Conservation (phyloP, 2,329 filamentous ascomycete genomes). For the Botryotinia globosa region DNA sequence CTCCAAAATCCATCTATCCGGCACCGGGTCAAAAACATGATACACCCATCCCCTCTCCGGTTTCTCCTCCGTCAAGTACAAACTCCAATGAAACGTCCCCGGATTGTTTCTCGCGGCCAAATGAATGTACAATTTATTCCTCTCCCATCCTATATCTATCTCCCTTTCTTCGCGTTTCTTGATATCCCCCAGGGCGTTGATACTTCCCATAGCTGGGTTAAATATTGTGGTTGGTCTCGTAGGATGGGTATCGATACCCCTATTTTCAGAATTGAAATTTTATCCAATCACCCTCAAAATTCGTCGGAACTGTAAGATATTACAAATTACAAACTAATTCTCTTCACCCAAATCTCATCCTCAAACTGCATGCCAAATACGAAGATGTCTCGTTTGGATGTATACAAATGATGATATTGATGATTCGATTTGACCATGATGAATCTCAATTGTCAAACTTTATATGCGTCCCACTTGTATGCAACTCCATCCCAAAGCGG, state of each 20-base stretch:
- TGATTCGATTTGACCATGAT: not conserved
- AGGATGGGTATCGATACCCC: not conserved
- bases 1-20: not conserved
- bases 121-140: not conserved
- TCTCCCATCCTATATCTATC: not conserved
- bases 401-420: not conserved
- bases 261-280: not conserved
- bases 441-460: not conserved
- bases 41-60: not conserved
- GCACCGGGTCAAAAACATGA: not conserved
- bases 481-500: not conserved
- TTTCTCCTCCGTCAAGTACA: not conserved
- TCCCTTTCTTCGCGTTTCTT: not conserved
- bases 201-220: not conserved
- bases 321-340: not conserved
- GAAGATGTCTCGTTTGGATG: not conserved
- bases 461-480: not conserved
- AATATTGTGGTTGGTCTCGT: not conserved
- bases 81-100: slow-evolving; percentile 4
- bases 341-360: not conserved
- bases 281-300: not conserved
- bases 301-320: not conserved
- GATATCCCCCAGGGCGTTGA: not conserved
- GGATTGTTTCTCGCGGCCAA: not conserved
- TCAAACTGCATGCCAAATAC: not conserved